Base-by-base conservation (phyloP, 768 basidiomycete species). In the Clitopilus hobsonii region DNA sequence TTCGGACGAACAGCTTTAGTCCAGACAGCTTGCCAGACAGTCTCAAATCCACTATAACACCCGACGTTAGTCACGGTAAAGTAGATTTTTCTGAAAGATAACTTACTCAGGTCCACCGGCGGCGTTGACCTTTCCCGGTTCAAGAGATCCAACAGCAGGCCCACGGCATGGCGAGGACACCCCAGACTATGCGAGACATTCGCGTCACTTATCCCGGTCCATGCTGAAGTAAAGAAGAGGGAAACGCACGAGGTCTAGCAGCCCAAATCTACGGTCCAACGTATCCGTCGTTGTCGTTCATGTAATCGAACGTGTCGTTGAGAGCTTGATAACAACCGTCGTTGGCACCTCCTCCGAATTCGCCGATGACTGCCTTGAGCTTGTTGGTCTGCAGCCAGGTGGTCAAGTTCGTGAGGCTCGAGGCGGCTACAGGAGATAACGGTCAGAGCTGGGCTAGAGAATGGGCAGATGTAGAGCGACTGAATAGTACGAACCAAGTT, bases 211-310 rank as follows among this genome's bases (percentile, higher is more conserved):
- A 38, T 10, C 49, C n/a, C 18, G 23, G 51, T n/a, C 1, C 10
- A n/a, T 2, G 18, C 25, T 20, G 14, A 23, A 29, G 27, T n/a
- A n/a, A n/a, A n/a, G 25, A 25, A 29, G 0, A n/a, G 30, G 26
- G 11, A 22, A 41, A 69, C 71, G 24, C 58, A 76, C 74, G 54
- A 18, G 77, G 77, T 36, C 77, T 76, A 26, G 77, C 77, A 57
- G 77, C 77, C 77, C 77, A 78, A 38, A 75, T 71, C 1, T 73
- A 54, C 77, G 75, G 77, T 13, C 77, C 77, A 48, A 78, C 76
- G 60, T 76, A 78, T 27, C 67, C 77, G 38, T 75, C 73, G 56
- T 77, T 78, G 14, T 67, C 63, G 2, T 63, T 60, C 51, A 78
- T 63, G 60, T 75, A 78, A 27, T 62, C 65, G 2, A 78, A 62